A percentile compares a stretch with the other conserved stretches of the same genome.
These are phyloP conservation scores for Gonium pectorale DNA, from an alignment of 139 green algal species.

Conservation along the genomic window DNA sequence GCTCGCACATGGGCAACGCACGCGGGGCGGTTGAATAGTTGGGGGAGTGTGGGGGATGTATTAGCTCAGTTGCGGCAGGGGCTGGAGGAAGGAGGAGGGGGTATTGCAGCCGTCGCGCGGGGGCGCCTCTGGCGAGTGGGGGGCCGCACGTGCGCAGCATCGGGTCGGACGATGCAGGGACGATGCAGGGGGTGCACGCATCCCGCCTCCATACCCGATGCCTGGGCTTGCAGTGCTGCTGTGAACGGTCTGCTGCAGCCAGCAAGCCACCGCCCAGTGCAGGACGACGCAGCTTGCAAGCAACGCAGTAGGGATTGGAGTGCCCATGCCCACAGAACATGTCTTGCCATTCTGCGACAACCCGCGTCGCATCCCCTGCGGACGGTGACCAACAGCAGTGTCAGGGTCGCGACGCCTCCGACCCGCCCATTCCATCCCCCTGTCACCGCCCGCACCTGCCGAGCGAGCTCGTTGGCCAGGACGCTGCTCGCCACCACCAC, in stretches of 20 bases:
- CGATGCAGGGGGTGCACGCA: too few species aligned
- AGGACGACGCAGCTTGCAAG: neutral
- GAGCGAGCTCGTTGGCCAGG: constrained; percentile 13
- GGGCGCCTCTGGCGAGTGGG: too few species aligned
- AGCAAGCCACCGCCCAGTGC: too few species aligned
- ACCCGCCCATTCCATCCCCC: neutral
- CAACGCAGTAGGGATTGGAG: neutral
- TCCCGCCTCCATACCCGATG: too few species aligned
- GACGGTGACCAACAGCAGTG: neutral
- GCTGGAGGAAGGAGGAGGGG: neutral
- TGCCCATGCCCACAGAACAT: too few species aligned
- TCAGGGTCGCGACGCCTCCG: neutral
- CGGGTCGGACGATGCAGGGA: too few species aligned
- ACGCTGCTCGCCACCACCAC: constrained; percentile 14
- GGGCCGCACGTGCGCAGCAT: too few species aligned
- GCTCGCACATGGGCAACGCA: neutral
- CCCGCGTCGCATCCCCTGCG: neutral
- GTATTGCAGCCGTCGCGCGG: too few species aligned
- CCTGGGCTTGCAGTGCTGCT: too few species aligned
- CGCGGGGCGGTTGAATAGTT: neutral
- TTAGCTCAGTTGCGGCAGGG: too few species aligned
- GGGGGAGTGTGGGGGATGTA: neutral
- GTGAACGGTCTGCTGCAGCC: too few species aligned
- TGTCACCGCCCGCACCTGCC: neutral
- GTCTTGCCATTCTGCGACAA: neutral